Evolutionary conservation across 257 asterid species (phyloP).

Genomic region (Rhazya stricta): DNA sequence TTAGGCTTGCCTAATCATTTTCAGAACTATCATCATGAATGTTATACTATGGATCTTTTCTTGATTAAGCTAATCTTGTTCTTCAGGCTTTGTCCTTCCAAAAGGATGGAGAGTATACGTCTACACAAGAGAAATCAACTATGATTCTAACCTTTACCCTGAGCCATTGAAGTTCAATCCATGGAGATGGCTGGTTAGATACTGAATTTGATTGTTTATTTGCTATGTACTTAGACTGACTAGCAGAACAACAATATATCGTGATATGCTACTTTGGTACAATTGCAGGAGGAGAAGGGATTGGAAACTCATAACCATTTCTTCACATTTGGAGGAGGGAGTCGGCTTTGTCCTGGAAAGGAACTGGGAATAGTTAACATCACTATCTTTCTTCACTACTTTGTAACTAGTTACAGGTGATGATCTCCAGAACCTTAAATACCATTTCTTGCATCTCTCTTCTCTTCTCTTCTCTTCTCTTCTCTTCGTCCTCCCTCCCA

Average conservation of each 20-base stretch:
- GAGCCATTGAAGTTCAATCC: conserved; percentile 73
- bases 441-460: neutral
- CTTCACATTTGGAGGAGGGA: conserved; percentile 60
- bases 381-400: conserved; percentile 59
- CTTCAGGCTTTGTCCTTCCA: conserved; percentile 54
- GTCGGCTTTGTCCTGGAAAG: conserved; percentile 64
- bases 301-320: conserved; percentile 46
- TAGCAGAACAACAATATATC: neutral
- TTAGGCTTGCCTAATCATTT: neutral
- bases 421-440: conserved; percentile 12
- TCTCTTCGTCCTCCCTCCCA: too few species aligned
- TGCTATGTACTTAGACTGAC: neutral
- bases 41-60: neutral
- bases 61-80: neutral
- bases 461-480: too few species aligned
- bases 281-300: conserved; percentile 35
- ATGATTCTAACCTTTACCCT: conserved; percentile 54
- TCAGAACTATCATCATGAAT: neutral
- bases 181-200: conserved; percentile 79
- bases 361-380: conserved; percentile 55
- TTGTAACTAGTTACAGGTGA: conserved; percentile 58
- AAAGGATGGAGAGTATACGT: conserved; percentile 81
- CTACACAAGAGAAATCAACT: conserved; percentile 73
- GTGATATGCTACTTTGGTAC: neutral
- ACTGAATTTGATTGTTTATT: neutral